Base-by-base conservation (phyloP, 805 yeast species). In the Kodamaea fukazawae region DNA sequence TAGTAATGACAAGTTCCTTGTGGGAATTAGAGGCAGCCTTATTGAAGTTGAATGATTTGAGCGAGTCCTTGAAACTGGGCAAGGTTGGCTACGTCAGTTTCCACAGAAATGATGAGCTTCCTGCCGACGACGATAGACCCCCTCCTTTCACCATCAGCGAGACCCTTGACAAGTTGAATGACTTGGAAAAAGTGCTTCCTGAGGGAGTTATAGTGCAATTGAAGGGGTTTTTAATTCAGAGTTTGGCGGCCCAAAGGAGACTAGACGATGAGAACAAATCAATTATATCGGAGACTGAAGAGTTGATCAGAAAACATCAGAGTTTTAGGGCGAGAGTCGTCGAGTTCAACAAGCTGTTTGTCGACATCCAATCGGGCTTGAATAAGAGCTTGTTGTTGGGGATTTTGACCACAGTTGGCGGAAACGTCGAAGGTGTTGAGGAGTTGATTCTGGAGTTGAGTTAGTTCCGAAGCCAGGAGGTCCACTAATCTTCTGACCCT, bases 51-150 rank as follows among this genome's bases (percentile, higher is more conserved):
- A 50, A 54, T 41, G 64, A 63, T 32, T 43, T 61, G n/a, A 58
- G 65, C 40, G 68, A 63, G 31, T 52, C 55, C 9, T 43, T 59
- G 30, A 60, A 60, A 32, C 49, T 46, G 11, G 64, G 65, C 4
- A 54, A 57, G 39, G 37, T 32, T n/a, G 26, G 26, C 36, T 9
- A 44, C 20, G 17, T 25, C 27, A 23, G 40, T 9, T 20, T 15
- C 7, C 12, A 15, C 29, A 20, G 23, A 20, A 20, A 20, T 20
- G 23, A 20, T 6, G 13, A 31, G 12, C 6, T 17, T 22, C 13
- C 25, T 18, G 26, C 15, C 7, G 34, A 32, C 6, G 32, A 15
- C 11, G 32, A 20, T 8, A 20, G 23, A 20, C 23, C 29, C 8
- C 23, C 23, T 8, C 23, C 23, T 20, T 20, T 20, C 8, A 20